These are phyloP conservation scores for Shiraia bambusicola DNA, from an alignment of 2,329 filamentous ascomycete species.

Conservation along the genomic window DNA sequence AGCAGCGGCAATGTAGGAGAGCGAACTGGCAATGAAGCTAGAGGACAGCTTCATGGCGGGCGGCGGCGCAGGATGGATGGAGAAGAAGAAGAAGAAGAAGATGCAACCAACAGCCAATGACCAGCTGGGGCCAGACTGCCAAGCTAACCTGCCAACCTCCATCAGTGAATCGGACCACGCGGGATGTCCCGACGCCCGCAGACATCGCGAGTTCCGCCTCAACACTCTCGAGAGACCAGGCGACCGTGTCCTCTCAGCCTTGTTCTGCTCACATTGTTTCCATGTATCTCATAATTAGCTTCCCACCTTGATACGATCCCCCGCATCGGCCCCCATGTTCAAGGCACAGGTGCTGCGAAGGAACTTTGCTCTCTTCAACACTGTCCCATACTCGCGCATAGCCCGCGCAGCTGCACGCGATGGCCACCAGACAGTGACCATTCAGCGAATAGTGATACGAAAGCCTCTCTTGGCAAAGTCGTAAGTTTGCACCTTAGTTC, in stretches of 20 bases:
- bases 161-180: neutral
- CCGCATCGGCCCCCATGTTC: slow-evolving; percentile 38
- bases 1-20: slow-evolving; percentile 41
- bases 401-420: slow-evolving; percentile 29
- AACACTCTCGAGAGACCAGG: neutral
- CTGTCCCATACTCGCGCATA: slow-evolving; percentile 25
- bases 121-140: no score
- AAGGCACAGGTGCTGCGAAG: slow-evolving; percentile 41
- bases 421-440: slow-evolving; percentile 33
- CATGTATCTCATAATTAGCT: slow-evolving; percentile 19
- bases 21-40: slow-evolving; percentile 43
- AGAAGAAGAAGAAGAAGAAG: slow-evolving; percentile 21
- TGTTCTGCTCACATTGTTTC: slow-evolving; percentile 8
- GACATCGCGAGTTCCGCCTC: no score
- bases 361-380: slow-evolving; percentile 40
- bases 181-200: neutral
- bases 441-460: slow-evolving; percentile 47
- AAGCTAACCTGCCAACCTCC: neutral
- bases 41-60: slow-evolving; percentile 50
- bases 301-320: slow-evolving; percentile 11
- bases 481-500: slow-evolving; percentile 24
- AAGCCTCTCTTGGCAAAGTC: slow-evolving; percentile 40
- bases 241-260: neutral
- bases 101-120: slow-evolving; percentile 1
- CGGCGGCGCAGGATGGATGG: slow-evolving; percentile 21